These are phyloP conservation scores for Leishmania martiniquensis DNA, from an alignment of 208 protist species.

Conservation along the genomic window DNA sequence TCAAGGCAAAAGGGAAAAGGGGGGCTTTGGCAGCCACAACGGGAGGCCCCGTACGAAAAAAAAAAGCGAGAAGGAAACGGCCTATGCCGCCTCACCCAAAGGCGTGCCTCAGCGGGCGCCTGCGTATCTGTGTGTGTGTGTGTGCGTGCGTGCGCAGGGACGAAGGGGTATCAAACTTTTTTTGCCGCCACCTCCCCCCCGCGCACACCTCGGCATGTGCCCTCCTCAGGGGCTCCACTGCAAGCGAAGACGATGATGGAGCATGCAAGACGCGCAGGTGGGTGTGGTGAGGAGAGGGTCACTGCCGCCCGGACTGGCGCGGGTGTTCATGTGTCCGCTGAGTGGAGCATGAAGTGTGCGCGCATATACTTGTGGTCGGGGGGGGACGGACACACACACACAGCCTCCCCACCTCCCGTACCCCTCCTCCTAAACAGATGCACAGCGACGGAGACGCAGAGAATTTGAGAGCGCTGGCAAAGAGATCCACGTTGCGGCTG, in stretches of 20 bases:
- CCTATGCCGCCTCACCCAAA: neutral
- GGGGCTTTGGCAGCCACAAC: too few relatives aligned
- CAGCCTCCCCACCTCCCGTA: slow-evolving; percentile 3
- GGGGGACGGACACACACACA: neutral
- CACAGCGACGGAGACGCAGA: neutral
- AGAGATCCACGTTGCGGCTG: neutral
- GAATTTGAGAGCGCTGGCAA: neutral
- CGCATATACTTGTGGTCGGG: neutral
- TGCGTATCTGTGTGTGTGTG: neutral
- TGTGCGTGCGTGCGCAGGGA: neutral
- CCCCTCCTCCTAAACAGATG: neutral
- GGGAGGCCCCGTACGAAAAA: too few relatives aligned
- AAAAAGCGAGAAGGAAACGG: neutral
- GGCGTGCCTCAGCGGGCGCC: neutral
- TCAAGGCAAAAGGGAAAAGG: too few relatives aligned
- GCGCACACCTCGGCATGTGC: too few relatives aligned
- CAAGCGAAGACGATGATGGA: neutral
- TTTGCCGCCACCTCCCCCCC: neutral
- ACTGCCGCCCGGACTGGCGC: too few relatives aligned
- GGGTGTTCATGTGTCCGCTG: neutral
- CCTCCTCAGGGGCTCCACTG: neutral
- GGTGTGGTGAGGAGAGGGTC: neutral
- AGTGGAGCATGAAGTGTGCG: neutral
- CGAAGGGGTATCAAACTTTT: neutral
- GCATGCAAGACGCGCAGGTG: neutral